Evolutionary conservation across 2,329 filamentous ascomycete genomes (phyloP).

Genomic region (Fusarium sp.): DNA sequence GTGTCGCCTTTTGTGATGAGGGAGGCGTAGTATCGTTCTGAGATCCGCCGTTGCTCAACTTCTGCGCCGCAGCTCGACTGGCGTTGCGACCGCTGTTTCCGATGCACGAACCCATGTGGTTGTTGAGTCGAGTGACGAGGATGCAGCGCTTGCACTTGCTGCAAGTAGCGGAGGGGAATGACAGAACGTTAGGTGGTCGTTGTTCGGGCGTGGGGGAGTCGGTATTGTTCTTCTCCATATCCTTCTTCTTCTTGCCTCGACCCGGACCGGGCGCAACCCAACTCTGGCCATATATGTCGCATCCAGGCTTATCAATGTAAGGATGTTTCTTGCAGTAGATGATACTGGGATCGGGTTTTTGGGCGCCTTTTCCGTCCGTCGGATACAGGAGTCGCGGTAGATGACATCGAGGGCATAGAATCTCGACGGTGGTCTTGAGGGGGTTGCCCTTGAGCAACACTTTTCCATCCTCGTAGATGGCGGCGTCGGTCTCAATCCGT

Average conservation of each 20-base stretch:
- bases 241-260: slow-evolving; percentile 83
- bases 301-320: slow-evolving; percentile 79
- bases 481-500: slow-evolving; percentile 73
- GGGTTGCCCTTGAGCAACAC: slow-evolving; percentile 78
- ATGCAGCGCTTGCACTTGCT: slow-evolving; percentile 76
- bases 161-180: slow-evolving; percentile 73
- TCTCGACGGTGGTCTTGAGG: slow-evolving; percentile 75
- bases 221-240: slow-evolving; percentile 70
- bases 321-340: slow-evolving; percentile 84
- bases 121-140: slow-evolving; percentile 72
- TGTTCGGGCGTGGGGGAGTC: slow-evolving; percentile 64
- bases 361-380: slow-evolving; percentile 74
- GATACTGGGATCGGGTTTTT: slow-evolving; percentile 72
- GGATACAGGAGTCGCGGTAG: slow-evolving; percentile 79
- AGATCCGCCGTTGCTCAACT: slow-evolving; percentile 69
- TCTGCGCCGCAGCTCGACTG: slow-evolving; percentile 70
- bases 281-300: slow-evolving; percentile 85
- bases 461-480: slow-evolving; percentile 75
- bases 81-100: slow-evolving; percentile 73
- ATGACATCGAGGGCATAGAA: slow-evolving; percentile 79
- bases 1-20: slow-evolving; percentile 72
- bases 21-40: slow-evolving; percentile 69
- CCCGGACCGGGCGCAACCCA: slow-evolving; percentile 78
- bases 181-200: slow-evolving; percentile 69
- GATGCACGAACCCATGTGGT: slow-evolving; percentile 76